Evolutionary conservation across 805 yeast genomes (phyloP).

Genomic region (Wickerhamiella lipophila): DNA sequence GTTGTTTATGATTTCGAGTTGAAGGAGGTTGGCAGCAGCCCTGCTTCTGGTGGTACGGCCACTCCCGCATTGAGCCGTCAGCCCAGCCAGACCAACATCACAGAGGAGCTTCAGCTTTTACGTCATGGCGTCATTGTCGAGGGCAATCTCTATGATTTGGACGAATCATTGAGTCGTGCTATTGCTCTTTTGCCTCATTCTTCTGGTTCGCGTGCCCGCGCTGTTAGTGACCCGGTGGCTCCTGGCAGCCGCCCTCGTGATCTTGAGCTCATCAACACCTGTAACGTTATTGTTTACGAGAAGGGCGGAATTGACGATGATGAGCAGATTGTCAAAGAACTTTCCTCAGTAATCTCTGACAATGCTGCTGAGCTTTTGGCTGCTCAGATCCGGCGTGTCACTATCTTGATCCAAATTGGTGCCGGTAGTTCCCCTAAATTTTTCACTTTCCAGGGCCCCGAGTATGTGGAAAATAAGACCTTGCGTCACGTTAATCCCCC

Average conservation of each 20-base stretch:
- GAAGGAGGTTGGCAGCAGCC: constrained; percentile 13
- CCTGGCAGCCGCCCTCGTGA: constrained; percentile 15
- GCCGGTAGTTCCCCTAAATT: constrained; percentile 88
- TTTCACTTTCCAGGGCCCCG: constrained; percentile 87
- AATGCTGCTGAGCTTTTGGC: constrained; percentile 55
- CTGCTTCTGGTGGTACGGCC: constrained; percentile 34
- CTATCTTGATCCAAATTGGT: constrained; percentile 74
- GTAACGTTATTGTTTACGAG: constrained; percentile 53
- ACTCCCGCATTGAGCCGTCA: constrained; percentile 12
- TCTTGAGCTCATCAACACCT: constrained; percentile 52
- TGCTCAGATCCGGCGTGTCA: constrained; percentile 78
- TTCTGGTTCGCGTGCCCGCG: constrained; percentile 34
- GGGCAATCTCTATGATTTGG: constrained; percentile 74
- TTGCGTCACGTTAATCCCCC: constrained; percentile 98
- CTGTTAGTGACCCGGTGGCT: constrained; percentile 24
- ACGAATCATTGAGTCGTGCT: constrained; percentile 65
- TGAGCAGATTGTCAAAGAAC: constrained; percentile 48
- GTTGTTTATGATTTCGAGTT: constrained; percentile 55
- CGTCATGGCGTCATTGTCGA: constrained; percentile 25
- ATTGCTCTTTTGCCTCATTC: constrained; percentile 50
- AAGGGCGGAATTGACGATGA: constrained; percentile 50
- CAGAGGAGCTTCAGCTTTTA: constrained; percentile 36
- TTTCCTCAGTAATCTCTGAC: constrained; percentile 54
- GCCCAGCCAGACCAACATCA: constrained; percentile 52
- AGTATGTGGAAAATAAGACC: constrained; percentile 74